Percentiles rank a stretch among this genome's conserved stretches.
phyloP scores from a whole-genome alignment of 768 basidiomycete species.

The Xanthoconium stramineum region DNA sequence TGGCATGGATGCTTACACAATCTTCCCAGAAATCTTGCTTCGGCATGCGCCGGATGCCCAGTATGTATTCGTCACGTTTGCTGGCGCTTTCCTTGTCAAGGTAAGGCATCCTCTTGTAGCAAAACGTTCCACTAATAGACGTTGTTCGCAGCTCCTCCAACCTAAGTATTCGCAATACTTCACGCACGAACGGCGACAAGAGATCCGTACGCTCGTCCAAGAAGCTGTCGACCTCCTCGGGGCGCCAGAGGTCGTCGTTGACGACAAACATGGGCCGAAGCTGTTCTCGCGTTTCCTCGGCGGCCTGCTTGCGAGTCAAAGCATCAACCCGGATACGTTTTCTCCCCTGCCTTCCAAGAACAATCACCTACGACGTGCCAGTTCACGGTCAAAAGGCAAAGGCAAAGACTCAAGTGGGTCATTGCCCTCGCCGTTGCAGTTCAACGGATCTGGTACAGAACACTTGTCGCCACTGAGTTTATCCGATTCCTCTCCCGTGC shows the following conservation, averaged over 20 bases:
- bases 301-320: slow-evolving; percentile 62
- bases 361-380: slow-evolving; percentile 17
- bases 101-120: slow-evolving; percentile 31
- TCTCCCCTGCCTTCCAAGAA: slow-evolving; percentile 19
- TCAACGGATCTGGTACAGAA: slow-evolving; percentile 11
- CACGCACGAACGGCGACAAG: slow-evolving; percentile 51
- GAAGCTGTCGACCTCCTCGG: slow-evolving; percentile 64
- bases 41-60: slow-evolving; percentile 79
- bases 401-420: slow-evolving; percentile 8
- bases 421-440: background rate
- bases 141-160: slow-evolving; percentile 60
- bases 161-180: slow-evolving; percentile 68
- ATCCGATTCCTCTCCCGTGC: slow-evolving; percentile 38
- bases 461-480: slow-evolving; percentile 27
- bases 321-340: slow-evolving; percentile 26
- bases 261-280: slow-evolving; percentile 78
- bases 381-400: slow-evolving; percentile 16
- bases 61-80: slow-evolving; percentile 76
- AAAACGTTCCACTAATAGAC: background rate
- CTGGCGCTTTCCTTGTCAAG: slow-evolving; percentile 81
- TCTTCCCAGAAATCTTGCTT: slow-evolving; percentile 46
- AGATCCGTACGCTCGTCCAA: slow-evolving; percentile 63
- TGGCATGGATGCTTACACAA: slow-evolving; percentile 1
- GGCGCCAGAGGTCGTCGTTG: slow-evolving; percentile 69
- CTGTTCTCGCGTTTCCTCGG: slow-evolving; percentile 78